Percentiles rank a stretch among this genome's conserved stretches.
phyloP scores from a whole-genome alignment of 306 rosid genomes.

The Clitoria ternatea region DNA sequence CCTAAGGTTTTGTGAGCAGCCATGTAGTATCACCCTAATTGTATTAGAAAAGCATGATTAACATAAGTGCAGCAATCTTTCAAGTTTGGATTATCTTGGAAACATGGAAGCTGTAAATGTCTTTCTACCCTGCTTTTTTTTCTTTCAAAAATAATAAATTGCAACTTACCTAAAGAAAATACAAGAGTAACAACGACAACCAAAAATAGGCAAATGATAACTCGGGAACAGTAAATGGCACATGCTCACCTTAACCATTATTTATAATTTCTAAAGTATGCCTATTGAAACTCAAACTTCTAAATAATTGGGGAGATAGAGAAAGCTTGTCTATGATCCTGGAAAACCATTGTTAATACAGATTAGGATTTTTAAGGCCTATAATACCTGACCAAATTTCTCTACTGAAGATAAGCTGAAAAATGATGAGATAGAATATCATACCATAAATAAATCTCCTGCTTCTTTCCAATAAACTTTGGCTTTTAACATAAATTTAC shows the following conservation, averaged over 20 bases:
- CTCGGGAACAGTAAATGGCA: not conserved
- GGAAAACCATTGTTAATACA: not conserved
- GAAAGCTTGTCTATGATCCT: not conserved
- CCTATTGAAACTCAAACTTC: too few relatives aligned
- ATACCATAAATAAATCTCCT: conserved; percentile 12
- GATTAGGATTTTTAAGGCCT: not conserved
- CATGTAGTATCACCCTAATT: not conserved
- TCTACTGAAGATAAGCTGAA: not conserved
- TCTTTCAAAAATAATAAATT: not conserved
- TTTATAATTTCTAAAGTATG: too few relatives aligned
- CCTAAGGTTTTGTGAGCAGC: not conserved
- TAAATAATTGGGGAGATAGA: not conserved
- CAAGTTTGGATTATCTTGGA: not conserved
- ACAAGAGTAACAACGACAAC: not conserved
- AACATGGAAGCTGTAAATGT: not conserved
- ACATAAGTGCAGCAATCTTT: not conserved
- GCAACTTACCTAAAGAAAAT: too few relatives aligned
- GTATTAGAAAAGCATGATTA: not conserved
- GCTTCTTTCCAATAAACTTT: conserved; percentile 1
- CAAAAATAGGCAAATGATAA: not conserved
- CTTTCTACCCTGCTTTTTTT: not conserved
- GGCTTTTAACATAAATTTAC: not conserved
- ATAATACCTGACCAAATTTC: conserved; percentile 2
- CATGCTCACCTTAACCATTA: not conserved
- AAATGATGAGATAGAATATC: not conserved